Evolutionary conservation across 83 land plant genomes (phyloP), one percentile per base, ranked within the genome.

Genomic region (Picea engelmannii): DNA sequence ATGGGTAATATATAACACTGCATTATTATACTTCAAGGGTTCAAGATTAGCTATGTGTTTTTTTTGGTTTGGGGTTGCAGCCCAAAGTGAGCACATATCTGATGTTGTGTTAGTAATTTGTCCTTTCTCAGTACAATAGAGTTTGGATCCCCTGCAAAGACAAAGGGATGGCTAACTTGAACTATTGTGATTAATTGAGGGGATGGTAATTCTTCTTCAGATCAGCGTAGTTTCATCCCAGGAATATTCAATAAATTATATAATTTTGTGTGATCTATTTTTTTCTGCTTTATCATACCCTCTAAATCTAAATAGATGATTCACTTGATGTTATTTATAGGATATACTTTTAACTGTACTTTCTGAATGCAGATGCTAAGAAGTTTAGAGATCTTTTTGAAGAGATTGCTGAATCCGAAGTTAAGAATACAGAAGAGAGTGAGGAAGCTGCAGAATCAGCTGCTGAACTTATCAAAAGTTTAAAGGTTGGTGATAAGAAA

Each of bases 321-420:
- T 6, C 8, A 40, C n/a, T 9, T 70, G 21, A 17, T 8, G 4
- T 40, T 13, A 40, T 70, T 7, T 49, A 15, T 61, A 64, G 61
- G 21, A 27, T 18, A 2, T 23, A 42, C 3, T 21, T 20, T 38
- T 21, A 31, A 11, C 27, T 63, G 27, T 38, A 21, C 18, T 38
- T 49, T 55, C 66, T 83, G 62, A 63, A 63, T 40, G 82, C 83
- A 94, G 96, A 93, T 55, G 95, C 96, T 79, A 95, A 87, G 78
- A 85, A 81, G 67, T 94, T 94, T 84, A 94, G 85, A 92, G 90
- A 88, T 35, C 83, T 62, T 44, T 81, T 91, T 49, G 85, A 89
- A 69, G 92, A 87, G 71, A 87, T 87, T 71, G 92, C 85, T n/a
- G 94, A 89, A 71, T 86, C 90, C 21, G 81, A 82, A 61, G 38